Base-by-base conservation (phyloP, 2,329 filamentous ascomycete genomes). In the Thielaviopsis cerberus region DNA sequence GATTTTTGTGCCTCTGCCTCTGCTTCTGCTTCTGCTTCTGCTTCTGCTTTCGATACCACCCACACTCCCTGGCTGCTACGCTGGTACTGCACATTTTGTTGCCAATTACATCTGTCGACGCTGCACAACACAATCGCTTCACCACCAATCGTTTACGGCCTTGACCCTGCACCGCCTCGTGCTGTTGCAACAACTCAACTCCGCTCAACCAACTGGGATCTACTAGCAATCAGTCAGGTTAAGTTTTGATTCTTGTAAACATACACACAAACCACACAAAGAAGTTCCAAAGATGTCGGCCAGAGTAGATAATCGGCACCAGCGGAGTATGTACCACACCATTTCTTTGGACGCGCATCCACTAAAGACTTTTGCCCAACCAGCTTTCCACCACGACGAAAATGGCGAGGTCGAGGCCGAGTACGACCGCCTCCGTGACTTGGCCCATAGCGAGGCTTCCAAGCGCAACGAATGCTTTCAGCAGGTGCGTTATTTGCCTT, bases 351-450 rank as follows among this genome's bases (percentile, higher is more conserved):
- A 27, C 20, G 22, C n/a, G 24, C 22, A 22, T 34, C 41, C 17
- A 56, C 15, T 41, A 41, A 41, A 13, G 4, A 17, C 2, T 41
- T 2, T 41, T 41, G 48, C 20, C 11, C 55, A n/a, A 51, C 20
- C 67, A 90, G 87, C 85, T 70, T 88, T 91, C 74, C 87, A 83
- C 70, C 83, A 88, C 69, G 77, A 76, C 60, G 76, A 82, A 64
- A 80, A 79, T 67, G 73, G 74, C 64, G 77, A 83, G 60, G 76
- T 81, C 58, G 90, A 97, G 74, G 81, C 77, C 64, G 90, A 97
- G 73, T 97, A 97, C 71, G 90, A 97, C 69, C 86, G 88, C 57
- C 79, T 97, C 51, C 88, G 92, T 66, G 83, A 85, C 64, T 77
- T 90, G 20, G 92, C 91, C 20, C 82, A 87, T 62, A 76, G 82